A percentile compares a stretch with the other conserved stretches of the same genome.
Conservation (phyloP, 2,329 filamentous ascomycete species). For the Blastomyces silverae region DNA sequence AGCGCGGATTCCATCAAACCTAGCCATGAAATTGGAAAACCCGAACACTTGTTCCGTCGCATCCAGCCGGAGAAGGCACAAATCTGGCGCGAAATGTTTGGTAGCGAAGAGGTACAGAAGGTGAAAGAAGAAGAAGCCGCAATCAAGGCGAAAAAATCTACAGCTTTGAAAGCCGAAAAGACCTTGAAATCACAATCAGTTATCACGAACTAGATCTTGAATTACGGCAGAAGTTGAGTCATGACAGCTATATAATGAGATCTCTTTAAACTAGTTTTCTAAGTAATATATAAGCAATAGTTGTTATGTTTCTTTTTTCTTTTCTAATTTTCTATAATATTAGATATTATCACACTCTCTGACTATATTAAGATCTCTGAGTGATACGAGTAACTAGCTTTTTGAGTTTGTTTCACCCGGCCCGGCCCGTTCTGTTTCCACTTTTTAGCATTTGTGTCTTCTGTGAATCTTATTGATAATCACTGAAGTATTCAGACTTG, state of each 20-base stretch:
- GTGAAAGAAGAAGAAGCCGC: too few relatives aligned
- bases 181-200: neutral
- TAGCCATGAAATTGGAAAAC: slow-evolving; percentile 43
- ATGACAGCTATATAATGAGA: neutral
- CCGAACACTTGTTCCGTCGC: slow-evolving; percentile 43
- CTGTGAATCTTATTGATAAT: too few relatives aligned
- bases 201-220: neutral
- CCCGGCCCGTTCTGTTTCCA: too few relatives aligned
- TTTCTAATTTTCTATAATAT: too few relatives aligned
- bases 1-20: slow-evolving; percentile 33
- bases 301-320: neutral
- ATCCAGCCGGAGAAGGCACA: slow-evolving; percentile 19
- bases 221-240: neutral
- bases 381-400: too few relatives aligned
- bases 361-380: too few relatives aligned
- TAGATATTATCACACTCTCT: too few relatives aligned
- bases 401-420: too few relatives aligned
- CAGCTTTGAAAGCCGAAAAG: neutral
- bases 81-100: slow-evolving; percentile 32
- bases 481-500: too few relatives aligned
- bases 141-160: neutral
- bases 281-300: neutral
- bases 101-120: too few relatives aligned
- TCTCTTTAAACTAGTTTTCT: neutral
- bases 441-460: too few relatives aligned